Conservation (phyloP, 257 asterid genomes). For the Capsicum chinense region DNA sequence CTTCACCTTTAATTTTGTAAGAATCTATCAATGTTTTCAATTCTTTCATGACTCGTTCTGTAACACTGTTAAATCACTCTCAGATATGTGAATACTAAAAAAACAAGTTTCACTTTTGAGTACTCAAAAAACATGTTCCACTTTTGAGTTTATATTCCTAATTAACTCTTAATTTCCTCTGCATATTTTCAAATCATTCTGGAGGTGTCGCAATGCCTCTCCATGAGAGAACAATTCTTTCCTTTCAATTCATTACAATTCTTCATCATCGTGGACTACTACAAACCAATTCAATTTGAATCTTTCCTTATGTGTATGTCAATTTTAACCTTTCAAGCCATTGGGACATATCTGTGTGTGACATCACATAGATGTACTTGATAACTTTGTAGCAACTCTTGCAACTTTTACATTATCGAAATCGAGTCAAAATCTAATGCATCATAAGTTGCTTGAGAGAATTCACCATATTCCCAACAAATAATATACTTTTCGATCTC, state of each 20-base stretch:
- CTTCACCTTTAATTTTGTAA: too few species aligned
- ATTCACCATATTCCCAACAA: too few species aligned
- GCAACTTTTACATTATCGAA: too few species aligned
- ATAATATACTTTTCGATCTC: too few species aligned
- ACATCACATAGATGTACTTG: constrained; percentile 67
- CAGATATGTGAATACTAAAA: constrained; percentile 71
- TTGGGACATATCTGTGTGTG: constrained; percentile 61
- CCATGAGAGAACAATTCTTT: constrained; percentile 78
- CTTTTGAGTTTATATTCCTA: constrained; percentile 61
- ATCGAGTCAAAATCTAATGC: too few species aligned
- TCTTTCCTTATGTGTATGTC: constrained; percentile 63
- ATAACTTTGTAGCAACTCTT: constrained; percentile 55
- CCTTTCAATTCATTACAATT: constrained; percentile 62
- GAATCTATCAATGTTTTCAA: constrained; percentile 24
- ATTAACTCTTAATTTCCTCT: constrained; percentile 53
- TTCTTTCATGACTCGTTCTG: constrained; percentile 72
- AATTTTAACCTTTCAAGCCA: constrained; percentile 62
- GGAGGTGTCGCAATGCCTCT: constrained; percentile 73
- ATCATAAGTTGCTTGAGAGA: too few species aligned
- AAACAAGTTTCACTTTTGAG: constrained; percentile 55
- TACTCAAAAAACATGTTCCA: constrained; percentile 50
- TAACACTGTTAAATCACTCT: constrained; percentile 61
- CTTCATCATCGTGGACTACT: constrained; percentile 62
- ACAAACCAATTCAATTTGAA: constrained; percentile 85
- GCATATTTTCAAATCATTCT: constrained; percentile 80